Conservation (phyloP, 805 yeast genomes). For the Helenozyma rhizophorensis region DNA sequence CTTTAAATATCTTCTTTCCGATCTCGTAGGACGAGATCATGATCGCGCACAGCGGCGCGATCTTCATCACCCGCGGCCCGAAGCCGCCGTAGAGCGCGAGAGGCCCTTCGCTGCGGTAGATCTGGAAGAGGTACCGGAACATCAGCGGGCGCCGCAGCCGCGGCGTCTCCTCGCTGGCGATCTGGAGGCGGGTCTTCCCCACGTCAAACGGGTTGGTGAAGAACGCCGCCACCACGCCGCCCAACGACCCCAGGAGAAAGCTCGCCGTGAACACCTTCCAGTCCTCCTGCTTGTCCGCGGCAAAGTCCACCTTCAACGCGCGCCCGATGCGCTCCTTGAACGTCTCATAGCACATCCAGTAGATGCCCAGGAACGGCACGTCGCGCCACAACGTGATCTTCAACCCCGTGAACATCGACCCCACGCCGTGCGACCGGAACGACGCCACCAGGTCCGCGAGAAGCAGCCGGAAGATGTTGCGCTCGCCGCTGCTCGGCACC, state of each 20-base stretch:
- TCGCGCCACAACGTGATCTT: slow-evolving; percentile 92
- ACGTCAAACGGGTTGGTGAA: slow-evolving; percentile 95
- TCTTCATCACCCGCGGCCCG: slow-evolving; percentile 79
- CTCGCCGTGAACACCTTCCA: slow-evolving; percentile 54
- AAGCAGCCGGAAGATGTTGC: slow-evolving; percentile 37
- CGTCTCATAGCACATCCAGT: slow-evolving; percentile 83
- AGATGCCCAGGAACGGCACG: slow-evolving; percentile 93
- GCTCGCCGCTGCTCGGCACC: slow-evolving; percentile 51
- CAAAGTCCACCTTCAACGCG: slow-evolving; percentile 21
- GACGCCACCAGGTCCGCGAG: slow-evolving; percentile 51
- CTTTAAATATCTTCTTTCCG: slow-evolving; percentile 55
- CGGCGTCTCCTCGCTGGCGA: slow-evolving; percentile 35
- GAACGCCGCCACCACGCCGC: slow-evolving; percentile 84
- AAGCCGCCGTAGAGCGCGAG: slow-evolving; percentile 83
- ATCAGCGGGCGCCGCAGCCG: slow-evolving; percentile 44
- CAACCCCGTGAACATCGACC: slow-evolving; percentile 76
- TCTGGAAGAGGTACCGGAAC: slow-evolving; percentile 60
- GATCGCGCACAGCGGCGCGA: slow-evolving; percentile 97
- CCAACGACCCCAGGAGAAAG: slow-evolving; percentile 75
- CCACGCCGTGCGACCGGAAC: slow-evolving; percentile 52
- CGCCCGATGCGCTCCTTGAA: slow-evolving; percentile 27
- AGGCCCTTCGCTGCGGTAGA: slow-evolving; percentile 71
- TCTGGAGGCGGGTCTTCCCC: slow-evolving; percentile 88
- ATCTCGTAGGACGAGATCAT: slow-evolving; percentile 95
- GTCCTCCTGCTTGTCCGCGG: slow-evolving; percentile 19